Conservation (phyloP, 116 monocot species). For the Zostera marina region DNA sequence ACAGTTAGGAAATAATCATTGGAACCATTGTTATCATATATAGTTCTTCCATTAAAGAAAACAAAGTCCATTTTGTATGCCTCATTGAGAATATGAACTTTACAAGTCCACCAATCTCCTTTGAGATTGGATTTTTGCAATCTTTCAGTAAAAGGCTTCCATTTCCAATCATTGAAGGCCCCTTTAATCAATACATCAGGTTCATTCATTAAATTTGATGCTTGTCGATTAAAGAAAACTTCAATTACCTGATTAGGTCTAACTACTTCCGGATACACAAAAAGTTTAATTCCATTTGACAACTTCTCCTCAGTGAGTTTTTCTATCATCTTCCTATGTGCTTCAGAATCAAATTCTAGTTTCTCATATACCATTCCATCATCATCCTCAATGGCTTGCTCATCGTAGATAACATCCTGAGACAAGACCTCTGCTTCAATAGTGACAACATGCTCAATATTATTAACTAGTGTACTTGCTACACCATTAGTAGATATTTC, state of each 20-base stretch:
- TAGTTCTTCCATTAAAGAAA: conserved; percentile 57
- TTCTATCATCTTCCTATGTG: conserved; percentile 24
- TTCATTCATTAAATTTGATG: conserved; percentile 45
- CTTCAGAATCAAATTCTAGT: conserved; percentile 22
- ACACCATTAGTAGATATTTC: background rate
- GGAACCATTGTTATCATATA: conserved; percentile 71
- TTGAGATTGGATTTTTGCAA: conserved; percentile 46
- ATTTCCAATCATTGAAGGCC: conserved; percentile 80
- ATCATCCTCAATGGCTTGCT: conserved; percentile 5
- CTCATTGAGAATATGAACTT: conserved; percentile 58
- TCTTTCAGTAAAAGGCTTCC: conserved; percentile 60
- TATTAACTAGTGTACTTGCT: background rate
- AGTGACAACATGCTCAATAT: background rate
- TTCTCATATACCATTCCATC: conserved; percentile 8
- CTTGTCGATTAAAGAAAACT: conserved; percentile 51
- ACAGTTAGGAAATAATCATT: conserved; percentile 44
- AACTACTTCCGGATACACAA: conserved; percentile 48
- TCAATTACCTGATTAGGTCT: conserved; percentile 31
- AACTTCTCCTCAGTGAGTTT: conserved; percentile 28
- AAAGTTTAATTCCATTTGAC: conserved; percentile 38
- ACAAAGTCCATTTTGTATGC: conserved; percentile 86
- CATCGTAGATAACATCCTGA: background rate
- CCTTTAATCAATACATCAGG: conserved; percentile 60
- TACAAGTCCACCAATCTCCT: conserved; percentile 88
- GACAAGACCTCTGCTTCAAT: conserved; percentile 5